phyloP scores from a whole-genome alignment of 495 filamentous ascomycete species.

The Daldinia concentrica region DNA sequence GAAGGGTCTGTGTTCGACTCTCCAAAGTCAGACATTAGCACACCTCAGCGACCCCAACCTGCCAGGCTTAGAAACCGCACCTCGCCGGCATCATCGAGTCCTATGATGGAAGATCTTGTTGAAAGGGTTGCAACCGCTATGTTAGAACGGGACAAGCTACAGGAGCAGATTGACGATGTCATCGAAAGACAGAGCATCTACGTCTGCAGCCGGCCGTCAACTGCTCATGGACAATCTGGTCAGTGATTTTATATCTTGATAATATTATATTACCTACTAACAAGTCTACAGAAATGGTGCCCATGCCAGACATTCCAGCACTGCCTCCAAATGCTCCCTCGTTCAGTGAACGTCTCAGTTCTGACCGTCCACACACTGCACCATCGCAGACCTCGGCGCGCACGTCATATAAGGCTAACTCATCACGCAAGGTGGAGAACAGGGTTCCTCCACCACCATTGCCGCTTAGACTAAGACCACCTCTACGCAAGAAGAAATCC shows the following conservation, averaged over 20 bases:
- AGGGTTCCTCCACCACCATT: constrained; percentile 61
- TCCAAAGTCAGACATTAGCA: constrained; percentile 40
- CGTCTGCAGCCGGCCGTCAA: constrained; percentile 59
- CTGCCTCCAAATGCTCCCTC: constrained; percentile 58
- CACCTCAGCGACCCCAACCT: constrained; percentile 38
- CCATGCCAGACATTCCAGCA: constrained; percentile 58
- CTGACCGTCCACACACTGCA: constrained; percentile 52
- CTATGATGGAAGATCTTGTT: constrained; percentile 52
- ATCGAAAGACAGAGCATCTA: constrained; percentile 64
- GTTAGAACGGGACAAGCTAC: constrained; percentile 60
- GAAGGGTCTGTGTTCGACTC: constrained; percentile 47
- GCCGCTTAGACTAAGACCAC: constrained; percentile 59
- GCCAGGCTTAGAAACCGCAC: constrained; percentile 48
- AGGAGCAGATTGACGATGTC: constrained; percentile 62
- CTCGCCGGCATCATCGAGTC: constrained; percentile 41
- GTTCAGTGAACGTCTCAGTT: constrained; percentile 59
- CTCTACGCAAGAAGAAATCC: constrained; percentile 65
- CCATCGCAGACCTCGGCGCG: constrained; percentile 36
- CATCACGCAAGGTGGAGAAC: constrained; percentile 46
- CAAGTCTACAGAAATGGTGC: constrained; percentile 47
- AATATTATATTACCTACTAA: constrained; percentile 22
- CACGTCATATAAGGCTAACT: constrained; percentile 41
- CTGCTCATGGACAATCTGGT: constrained; percentile 47
- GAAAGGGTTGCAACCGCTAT: constrained; percentile 63
- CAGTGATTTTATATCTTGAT: constrained; percentile 7